Evolutionary conservation across 305 asterid genomes (phyloP).

Genomic region (Fraxinus baroniana): DNA sequence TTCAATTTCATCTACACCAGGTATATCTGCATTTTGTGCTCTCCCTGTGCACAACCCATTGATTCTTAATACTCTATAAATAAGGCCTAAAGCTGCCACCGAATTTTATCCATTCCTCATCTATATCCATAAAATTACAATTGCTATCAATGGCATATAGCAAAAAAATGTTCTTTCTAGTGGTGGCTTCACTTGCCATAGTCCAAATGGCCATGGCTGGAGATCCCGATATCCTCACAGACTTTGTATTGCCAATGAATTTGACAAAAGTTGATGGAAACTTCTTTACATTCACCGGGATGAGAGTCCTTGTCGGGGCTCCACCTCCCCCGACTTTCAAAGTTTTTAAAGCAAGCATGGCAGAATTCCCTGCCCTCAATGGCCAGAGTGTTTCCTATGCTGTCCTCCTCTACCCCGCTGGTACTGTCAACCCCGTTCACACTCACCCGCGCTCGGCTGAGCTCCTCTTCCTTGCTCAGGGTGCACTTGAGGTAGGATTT

Average conservation of each 20-base stretch:
- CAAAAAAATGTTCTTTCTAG: constrained; percentile 20
- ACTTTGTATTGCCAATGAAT: constrained; percentile 39
- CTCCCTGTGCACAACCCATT: background rate
- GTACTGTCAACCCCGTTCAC: constrained; percentile 55
- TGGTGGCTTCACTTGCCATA: constrained; percentile 12
- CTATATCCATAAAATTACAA: background rate
- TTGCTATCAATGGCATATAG: constrained; percentile 21
- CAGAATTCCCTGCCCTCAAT: constrained; percentile 49
- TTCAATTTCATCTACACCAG: background rate
- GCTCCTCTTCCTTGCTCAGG: constrained; percentile 45
- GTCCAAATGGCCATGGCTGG: constrained; percentile 29
- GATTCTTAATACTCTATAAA: background rate
- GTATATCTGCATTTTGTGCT: background rate
- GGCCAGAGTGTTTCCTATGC: constrained; percentile 67
- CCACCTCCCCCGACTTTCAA: constrained; percentile 39
- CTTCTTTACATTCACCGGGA: constrained; percentile 57
- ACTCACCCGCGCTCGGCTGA: constrained; percentile 61
- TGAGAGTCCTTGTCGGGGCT: constrained; percentile 37
- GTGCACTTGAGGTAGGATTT: constrained; percentile 52
- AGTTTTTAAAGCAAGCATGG: constrained; percentile 40
- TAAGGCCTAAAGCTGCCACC: constrained; percentile 6
- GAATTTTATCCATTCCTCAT: background rate
- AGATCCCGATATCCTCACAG: constrained; percentile 58
- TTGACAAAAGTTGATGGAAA: constrained; percentile 23
- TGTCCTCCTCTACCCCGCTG: constrained; percentile 42